phyloP scores from a whole-genome alignment of 2,329 filamentous ascomycete genomes.

The Magnaporthiopsis rhizophila region DNA sequence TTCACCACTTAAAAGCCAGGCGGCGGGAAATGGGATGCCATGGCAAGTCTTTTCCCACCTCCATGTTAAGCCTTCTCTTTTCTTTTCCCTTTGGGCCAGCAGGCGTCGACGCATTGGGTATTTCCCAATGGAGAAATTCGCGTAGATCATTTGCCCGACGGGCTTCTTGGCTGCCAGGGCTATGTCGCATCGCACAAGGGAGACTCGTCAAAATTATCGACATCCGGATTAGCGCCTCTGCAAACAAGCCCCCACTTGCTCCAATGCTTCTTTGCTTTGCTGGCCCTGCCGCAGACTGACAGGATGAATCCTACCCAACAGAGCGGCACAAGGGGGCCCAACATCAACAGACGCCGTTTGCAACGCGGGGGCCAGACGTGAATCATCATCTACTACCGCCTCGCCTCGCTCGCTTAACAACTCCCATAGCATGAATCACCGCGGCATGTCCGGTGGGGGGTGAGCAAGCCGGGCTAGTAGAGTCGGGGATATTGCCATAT shows the following conservation, averaged over 20 bases:
- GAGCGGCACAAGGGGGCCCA: neutral
- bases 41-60: no score
- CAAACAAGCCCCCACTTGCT: neutral
- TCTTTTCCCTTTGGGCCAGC: neutral
- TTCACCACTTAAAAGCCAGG: neutral
- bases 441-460: neutral
- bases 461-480: neutral
- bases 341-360: neutral
- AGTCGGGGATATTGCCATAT: neutral
- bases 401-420: neutral
- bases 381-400: neutral
- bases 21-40: neutral
- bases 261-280: neutral
- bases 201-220: slow-evolving; percentile 30
- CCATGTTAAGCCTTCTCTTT: neutral
- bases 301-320: neutral
- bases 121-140: neutral
- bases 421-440: no score
- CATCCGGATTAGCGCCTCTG: slow-evolving; percentile 27
- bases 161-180: neutral
- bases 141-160: neutral
- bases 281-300: no score
- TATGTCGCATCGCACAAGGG: slow-evolving; percentile 4
- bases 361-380: no score
- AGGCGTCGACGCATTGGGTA: neutral